Conservation (phyloP, 768 basidiomycete species). For the Boletus reticuloceps region DNA sequence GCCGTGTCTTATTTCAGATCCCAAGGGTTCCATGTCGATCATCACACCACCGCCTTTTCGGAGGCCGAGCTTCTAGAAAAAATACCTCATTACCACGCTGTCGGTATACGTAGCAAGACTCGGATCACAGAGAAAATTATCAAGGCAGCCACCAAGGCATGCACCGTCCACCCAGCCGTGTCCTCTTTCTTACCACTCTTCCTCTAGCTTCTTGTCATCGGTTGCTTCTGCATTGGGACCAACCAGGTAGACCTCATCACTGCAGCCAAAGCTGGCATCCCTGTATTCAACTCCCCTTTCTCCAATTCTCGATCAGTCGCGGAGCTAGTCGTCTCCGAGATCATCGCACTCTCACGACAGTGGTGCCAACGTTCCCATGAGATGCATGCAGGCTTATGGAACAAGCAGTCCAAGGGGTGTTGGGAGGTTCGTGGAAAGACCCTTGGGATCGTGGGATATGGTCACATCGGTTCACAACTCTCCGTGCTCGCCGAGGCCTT, state of each 20-base stretch:
- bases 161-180: slow-evolving; percentile 14
- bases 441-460: slow-evolving; percentile 96
- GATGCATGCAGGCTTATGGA: slow-evolving; percentile 90
- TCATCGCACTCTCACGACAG: slow-evolving; percentile 92
- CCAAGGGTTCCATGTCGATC: slow-evolving; percentile 92
- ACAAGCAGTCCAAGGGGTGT: slow-evolving; percentile 97
- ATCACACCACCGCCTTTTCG: slow-evolving; percentile 77
- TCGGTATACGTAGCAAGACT: slow-evolving; percentile 97
- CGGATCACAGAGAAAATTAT: slow-evolving; percentile 91
- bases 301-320: slow-evolving; percentile 99
- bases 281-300: slow-evolving; percentile 99
- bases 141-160: slow-evolving; percentile 80
- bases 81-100: slow-evolving; percentile 83
- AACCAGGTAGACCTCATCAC: slow-evolving; percentile 93
- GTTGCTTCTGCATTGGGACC: slow-evolving; percentile 99
- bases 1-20: slow-evolving; percentile 77
- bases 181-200: background rate
- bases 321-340: slow-evolving; percentile 93
- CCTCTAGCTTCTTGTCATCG: slow-evolving; percentile 84
- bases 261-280: slow-evolving; percentile 85
- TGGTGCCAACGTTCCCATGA: slow-evolving; percentile 86
- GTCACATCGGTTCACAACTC: slow-evolving; percentile 96
- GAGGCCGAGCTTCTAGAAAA: slow-evolving; percentile 90
- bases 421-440: slow-evolving; percentile 99
- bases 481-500: slow-evolving; percentile 96